phyloP scores from a whole-genome alignment of 2,329 filamentous ascomycete species.

The Paecilomyces fulvus region DNA sequence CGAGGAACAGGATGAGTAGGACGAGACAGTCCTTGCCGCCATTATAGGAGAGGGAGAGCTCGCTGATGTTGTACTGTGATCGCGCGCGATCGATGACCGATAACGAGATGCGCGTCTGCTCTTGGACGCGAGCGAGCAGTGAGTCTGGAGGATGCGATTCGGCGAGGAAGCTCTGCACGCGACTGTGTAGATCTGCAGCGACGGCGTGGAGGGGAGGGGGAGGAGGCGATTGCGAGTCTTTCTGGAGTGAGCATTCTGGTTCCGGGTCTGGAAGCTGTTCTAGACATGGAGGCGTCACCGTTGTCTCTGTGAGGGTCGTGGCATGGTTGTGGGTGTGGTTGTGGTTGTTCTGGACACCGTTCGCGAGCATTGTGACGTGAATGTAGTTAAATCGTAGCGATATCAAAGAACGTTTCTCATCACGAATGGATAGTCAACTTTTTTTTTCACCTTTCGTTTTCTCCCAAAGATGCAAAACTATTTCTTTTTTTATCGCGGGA shows the following conservation, averaged over 20 bases:
- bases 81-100: slow-evolving; percentile 68
- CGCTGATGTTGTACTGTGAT: slow-evolving; percentile 62
- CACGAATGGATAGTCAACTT: background rate
- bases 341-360: background rate
- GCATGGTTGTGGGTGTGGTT: background rate
- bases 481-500: background rate
- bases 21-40: slow-evolving; percentile 97
- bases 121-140: slow-evolving; percentile 56
- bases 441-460: background rate
- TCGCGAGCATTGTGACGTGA: background rate
- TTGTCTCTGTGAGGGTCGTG: background rate
- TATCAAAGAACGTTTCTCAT: background rate
- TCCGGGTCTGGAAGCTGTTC: background rate
- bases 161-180: slow-evolving; percentile 58
- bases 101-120: slow-evolving; percentile 64
- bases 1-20: slow-evolving; percentile 77
- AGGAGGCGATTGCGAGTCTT: background rate
- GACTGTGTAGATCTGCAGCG: slow-evolving; percentile 54
- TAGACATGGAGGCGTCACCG: background rate
- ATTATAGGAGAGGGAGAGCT: slow-evolving; percentile 90
- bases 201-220: slow-evolving; percentile 43
- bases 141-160: slow-evolving; percentile 49
- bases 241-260: background rate
- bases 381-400: background rate
- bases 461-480: background rate